Conservation (phyloP, 192 early-diverging fungal genomes). For the Coemansia sp. region DNA sequence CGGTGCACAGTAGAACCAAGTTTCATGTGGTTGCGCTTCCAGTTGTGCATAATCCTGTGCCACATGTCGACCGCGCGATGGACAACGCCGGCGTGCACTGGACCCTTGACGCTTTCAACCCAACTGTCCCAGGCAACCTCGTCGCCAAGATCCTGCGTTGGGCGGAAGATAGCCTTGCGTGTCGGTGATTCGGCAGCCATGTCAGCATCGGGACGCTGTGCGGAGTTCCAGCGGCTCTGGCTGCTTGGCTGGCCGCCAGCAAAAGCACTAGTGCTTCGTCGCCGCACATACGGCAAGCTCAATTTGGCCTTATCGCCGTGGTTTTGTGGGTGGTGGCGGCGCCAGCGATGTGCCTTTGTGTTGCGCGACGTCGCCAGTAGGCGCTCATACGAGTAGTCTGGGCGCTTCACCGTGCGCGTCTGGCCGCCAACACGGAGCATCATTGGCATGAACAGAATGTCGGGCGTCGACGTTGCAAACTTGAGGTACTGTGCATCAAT, state of each 20-base stretch:
- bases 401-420: constrained; percentile 12
- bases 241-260: not conserved
- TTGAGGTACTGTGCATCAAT: constrained; percentile 2
- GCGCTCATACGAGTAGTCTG: constrained; percentile 34
- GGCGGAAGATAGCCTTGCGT: no score
- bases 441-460: constrained; percentile 21
- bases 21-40: constrained; percentile 5
- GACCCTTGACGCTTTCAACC: constrained; percentile 15
- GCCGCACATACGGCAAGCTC: no score
- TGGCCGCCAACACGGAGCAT: constrained; percentile 11
- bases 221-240: not conserved
- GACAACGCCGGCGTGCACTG: constrained; percentile 1
- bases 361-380: constrained; percentile 24
- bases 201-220: not conserved
- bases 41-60: constrained; percentile 20
- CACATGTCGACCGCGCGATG: constrained; percentile 24
- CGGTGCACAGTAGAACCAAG: not conserved
- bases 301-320: not conserved
- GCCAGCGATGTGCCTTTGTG: constrained; percentile 30
- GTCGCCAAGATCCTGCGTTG: not conserved
- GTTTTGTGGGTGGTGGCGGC: not conserved
- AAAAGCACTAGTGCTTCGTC: no score
- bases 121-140: constrained; percentile 24
- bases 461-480: constrained; percentile 25
- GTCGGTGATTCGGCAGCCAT: not conserved